These are phyloP conservation scores for Dentipellis sp. DNA, from an alignment of 768 basidiomycete genomes.

Conservation along the genomic window DNA sequence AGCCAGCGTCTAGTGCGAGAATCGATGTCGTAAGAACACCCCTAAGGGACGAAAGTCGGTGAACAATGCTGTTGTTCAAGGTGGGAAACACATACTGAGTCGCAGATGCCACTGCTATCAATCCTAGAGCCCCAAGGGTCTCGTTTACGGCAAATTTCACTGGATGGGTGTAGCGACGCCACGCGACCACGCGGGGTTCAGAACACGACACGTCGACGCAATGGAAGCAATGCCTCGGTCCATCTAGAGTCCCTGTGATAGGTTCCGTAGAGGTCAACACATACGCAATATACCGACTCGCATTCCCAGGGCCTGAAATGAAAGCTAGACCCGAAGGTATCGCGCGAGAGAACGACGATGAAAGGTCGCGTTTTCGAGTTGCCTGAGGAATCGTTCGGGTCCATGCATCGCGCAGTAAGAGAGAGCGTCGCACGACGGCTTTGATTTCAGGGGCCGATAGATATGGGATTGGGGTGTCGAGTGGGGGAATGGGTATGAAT, in stretches of 20 bases:
- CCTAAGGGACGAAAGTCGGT: background rate
- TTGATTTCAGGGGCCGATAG: background rate
- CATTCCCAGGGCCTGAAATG: background rate
- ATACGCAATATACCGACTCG: background rate
- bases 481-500: background rate
- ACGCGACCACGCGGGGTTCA: background rate
- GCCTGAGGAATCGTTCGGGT: background rate
- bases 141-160: background rate
- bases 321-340: background rate
- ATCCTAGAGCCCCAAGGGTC: background rate
- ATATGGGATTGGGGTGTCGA: background rate
- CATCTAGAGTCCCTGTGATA: background rate
- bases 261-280: background rate
- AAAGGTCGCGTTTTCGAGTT: background rate
- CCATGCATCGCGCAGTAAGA: background rate
- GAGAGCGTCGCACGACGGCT: background rate
- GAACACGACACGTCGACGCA: background rate
- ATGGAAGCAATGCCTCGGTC: background rate
- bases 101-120: background rate
- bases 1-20: background rate
- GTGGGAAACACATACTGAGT: background rate
- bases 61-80: background rate
- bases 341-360: background rate
- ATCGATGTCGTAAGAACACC: background rate
- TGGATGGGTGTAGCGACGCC: background rate